Conservation (phyloP, 1,284 basidiomycete species). For the Apiotrichum mycotoxinovorans region DNA sequence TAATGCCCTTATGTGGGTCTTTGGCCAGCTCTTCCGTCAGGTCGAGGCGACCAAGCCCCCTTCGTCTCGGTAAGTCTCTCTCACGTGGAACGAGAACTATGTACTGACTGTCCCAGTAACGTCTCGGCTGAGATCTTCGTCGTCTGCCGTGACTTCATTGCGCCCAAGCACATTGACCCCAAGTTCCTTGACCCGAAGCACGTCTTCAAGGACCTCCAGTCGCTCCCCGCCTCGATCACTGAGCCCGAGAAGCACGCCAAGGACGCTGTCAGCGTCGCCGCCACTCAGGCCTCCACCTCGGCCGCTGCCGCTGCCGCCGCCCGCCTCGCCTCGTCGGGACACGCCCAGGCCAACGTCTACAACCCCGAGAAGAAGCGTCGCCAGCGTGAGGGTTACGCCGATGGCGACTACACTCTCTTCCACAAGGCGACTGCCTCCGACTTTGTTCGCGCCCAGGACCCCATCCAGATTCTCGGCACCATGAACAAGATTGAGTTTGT, state of each 20-base stretch:
- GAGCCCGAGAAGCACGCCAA: constrained; percentile 13
- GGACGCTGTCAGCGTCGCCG: constrained; percentile 18
- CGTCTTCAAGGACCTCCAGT: constrained; percentile 87
- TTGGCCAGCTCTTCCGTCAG: constrained; percentile 90
- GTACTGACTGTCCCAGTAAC: constrained; percentile 69
- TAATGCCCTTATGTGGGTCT: constrained; percentile 98
- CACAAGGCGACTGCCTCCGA: constrained; percentile 68
- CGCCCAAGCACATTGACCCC: constrained; percentile 93
- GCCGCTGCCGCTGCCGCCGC: constrained; percentile 39
- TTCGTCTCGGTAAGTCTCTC: constrained; percentile 72
- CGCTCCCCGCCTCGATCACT: constrained; percentile 51
- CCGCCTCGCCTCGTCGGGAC: constrained; percentile 34
- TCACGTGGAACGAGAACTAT: no score
- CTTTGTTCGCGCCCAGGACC: constrained; percentile 68
- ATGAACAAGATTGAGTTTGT: constrained; percentile 80
- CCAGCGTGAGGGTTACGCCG: constrained; percentile 90
- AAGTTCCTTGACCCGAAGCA: constrained; percentile 97
- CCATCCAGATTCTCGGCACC: constrained; percentile 75
- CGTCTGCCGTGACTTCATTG: constrained; percentile 91
- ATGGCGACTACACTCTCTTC: constrained; percentile 90
- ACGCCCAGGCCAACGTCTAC: constrained; percentile 79
- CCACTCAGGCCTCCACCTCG: constrained; percentile 29
- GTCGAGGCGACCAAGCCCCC: constrained; percentile 99
- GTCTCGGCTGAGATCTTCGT: constrained; percentile 99
- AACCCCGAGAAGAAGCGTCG: constrained; percentile 95